Evolutionary conservation across 2,329 filamentous ascomycete species (phyloP).

Genomic region (Aspergillus fijiensis): DNA sequence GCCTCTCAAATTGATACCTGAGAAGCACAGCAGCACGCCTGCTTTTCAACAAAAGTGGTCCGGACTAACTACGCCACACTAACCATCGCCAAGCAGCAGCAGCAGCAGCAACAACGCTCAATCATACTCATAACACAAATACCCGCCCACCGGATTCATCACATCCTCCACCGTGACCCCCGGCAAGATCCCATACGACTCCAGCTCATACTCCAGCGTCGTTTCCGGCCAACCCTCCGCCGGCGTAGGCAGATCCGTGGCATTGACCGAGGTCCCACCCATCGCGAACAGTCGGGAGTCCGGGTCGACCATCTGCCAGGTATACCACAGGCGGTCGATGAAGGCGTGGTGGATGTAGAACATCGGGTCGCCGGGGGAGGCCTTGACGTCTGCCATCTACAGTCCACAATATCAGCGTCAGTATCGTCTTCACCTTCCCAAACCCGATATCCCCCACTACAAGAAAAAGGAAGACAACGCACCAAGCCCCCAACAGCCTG

Average conservation of each 20-base stretch:
- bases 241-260: neutral
- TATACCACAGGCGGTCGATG: constrained; percentile 1
- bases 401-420: no score
- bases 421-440: neutral
- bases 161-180: neutral
- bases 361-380: neutral
- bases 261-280: neutral
- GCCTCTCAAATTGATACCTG: no score
- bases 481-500: neutral
- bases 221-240: neutral
- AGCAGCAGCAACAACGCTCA: neutral
- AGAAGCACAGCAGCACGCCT: no score
- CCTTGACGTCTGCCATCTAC: neutral
- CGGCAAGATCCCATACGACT: neutral
- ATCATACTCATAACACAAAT: constrained; percentile 3
- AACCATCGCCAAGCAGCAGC: no score
- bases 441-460: neutral
- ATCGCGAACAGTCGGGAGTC: neutral
- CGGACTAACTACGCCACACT: no score
- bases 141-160: neutral
- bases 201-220: neutral
- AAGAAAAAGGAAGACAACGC: neutral
- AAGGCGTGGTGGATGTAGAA: constrained; percentile 1
- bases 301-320: neutral
- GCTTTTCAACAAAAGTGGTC: no score